Evolutionary conservation across 176 grass and related monocot genomes (phyloP).

Genomic region (Stipa capillata): DNA sequence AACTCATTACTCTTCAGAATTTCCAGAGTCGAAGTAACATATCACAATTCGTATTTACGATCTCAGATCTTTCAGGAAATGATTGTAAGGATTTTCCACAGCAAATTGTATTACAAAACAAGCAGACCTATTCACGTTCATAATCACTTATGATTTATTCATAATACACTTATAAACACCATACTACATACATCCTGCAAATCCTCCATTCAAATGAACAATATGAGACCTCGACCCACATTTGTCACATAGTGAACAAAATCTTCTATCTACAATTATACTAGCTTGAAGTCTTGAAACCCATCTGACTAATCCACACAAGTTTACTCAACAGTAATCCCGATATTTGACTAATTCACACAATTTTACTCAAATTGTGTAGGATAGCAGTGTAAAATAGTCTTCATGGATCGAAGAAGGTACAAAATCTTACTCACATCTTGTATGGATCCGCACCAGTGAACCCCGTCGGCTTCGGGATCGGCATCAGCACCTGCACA

Average conservation of each 20-base stretch:
- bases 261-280: not conserved
- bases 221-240: not conserved
- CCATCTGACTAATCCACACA: not conserved
- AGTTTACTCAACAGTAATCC: not conserved
- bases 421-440: slow-evolving; percentile 40
- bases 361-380: not conserved
- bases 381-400: not conserved
- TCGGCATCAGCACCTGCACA: slow-evolving; percentile 87
- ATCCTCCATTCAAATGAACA: not conserved
- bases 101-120: not conserved
- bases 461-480: slow-evolving; percentile 74
- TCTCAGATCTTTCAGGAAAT: not conserved
- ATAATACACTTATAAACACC: not conserved
- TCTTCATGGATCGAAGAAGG: not conserved
- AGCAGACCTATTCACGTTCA: not conserved
- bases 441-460: slow-evolving; percentile 97
- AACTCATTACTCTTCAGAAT: not conserved
- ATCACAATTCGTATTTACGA: not conserved
- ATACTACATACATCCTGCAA: not conserved
- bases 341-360: not conserved
- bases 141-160: not conserved
- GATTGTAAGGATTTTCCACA: not conserved
- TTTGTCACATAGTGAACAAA: not conserved
- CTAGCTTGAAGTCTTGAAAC: not conserved
- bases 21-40: not conserved